Conservation (phyloP, 257 asterid genomes). For the Dorcoceras hygrometricum region DNA sequence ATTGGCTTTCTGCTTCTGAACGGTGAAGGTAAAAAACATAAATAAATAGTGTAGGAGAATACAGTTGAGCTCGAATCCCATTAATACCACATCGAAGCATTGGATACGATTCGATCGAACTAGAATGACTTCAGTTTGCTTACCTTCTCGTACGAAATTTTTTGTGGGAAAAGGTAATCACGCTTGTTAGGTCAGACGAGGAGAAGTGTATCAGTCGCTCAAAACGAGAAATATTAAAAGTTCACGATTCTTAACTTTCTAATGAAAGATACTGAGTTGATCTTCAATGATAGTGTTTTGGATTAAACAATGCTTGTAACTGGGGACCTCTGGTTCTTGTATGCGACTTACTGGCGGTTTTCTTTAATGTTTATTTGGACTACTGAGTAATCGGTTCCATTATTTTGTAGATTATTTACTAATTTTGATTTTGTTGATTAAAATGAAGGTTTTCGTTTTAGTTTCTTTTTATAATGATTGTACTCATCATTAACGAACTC, state of each 20-base stretch:
- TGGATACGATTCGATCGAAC: neutral
- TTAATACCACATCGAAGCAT: neutral
- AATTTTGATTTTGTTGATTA: neutral
- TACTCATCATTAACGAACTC: neutral
- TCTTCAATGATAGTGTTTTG: neutral
- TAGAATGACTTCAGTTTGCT: neutral
- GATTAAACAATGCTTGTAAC: neutral
- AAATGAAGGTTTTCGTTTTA: neutral
- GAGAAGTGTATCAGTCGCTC: neutral
- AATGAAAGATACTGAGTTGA: neutral
- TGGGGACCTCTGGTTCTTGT: neutral
- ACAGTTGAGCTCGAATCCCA: neutral
- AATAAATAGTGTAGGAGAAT: neutral
- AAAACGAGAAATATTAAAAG: neutral
- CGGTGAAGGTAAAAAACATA: neutral
- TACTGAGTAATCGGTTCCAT: neutral
- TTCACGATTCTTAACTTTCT: neutral
- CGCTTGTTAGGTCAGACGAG: neutral
- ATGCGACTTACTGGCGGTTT: neutral
- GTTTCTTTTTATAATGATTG: neutral
- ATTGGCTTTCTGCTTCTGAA: neutral
- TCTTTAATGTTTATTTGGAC: neutral
- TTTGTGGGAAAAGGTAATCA: neutral
- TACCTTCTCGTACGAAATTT: neutral
- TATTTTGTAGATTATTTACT: neutral